Evolutionary conservation across 1,284 basidiomycete genomes (phyloP), one percentile per base, ranked within the genome.

Genomic region (Puccinia coronata): DNA sequence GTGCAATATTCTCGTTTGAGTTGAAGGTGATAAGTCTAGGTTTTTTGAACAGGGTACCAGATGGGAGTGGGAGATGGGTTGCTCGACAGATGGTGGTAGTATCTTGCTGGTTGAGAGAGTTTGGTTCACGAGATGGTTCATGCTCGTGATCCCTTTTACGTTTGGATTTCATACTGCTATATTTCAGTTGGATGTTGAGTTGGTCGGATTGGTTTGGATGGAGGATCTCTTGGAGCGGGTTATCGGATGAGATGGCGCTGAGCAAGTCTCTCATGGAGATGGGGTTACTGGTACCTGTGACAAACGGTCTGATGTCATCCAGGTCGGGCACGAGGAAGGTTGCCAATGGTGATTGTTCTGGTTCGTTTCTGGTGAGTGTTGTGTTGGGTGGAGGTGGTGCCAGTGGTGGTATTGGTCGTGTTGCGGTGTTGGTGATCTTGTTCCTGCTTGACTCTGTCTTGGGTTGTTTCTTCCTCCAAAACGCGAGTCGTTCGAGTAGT

Each of bases 191-290:
- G 4, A 72, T 51, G 51, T 72, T 72, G 51, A 72, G 61, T 9
- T 51, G 49, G 51, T 47, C 11, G 14, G 51, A 36, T 53, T 12
- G n/a, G 0, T 6, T 23, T 71, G 43, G 20, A 28, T 11, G 43
- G 49, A 55, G 28, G 18, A 70, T 47, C 43, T 51, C 43, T 16
- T 49, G 41, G 43, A 70, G 28, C 49, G 67, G 67, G n/a, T 70
- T 70, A 43, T 25, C 14, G 34, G 70, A 34, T 34, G 70, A 72
- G 51, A 72, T 72, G 12, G 70, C 47, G 31, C 36, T 51, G 16
- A 72, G 51, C 14, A 72, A n/a, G 20, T 72, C 70, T 55, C 70
- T 72, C 70, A 72, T 72, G 0, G 70, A 72, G 70, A 72, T 72
- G 8, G 70, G 70, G 31, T 72, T 39, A 28, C 9, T 34, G 34